Evolutionary conservation across 768 basidiomycete species (phyloP).

Genomic region (Mycena indigotica): DNA sequence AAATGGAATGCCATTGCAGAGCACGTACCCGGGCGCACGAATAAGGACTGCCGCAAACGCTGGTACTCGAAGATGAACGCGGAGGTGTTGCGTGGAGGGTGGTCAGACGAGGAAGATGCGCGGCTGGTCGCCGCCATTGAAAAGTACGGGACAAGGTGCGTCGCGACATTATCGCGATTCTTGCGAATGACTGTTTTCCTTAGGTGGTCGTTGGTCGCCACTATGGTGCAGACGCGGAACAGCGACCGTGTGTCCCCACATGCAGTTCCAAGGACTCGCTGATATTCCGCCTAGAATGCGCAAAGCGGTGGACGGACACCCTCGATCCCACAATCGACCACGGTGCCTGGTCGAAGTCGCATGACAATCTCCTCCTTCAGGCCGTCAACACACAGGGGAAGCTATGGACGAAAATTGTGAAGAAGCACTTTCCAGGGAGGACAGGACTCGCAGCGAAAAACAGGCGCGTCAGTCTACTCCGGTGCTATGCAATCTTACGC

Average conservation of each 20-base stretch:
- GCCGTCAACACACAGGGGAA: too few relatives aligned
- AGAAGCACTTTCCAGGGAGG: too few relatives aligned
- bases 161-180: not conserved
- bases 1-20: not conserved
- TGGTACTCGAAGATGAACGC: slow-evolving; percentile 33
- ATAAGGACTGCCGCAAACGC: slow-evolving; percentile 36
- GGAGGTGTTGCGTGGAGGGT: slow-evolving; percentile 27
- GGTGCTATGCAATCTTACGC: too few relatives aligned
- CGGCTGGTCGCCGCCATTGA: slow-evolving; percentile 26
- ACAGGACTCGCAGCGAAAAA: too few relatives aligned
- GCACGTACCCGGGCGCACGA: slow-evolving; percentile 30
- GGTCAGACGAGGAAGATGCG: slow-evolving; percentile 28
- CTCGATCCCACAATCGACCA: too few relatives aligned
- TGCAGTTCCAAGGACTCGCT: too few relatives aligned
- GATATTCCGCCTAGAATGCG: too few relatives aligned
- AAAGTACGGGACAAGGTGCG: slow-evolving; percentile 27
- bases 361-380: too few relatives aligned
- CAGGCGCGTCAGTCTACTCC: too few relatives aligned
- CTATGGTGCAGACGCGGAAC: slow-evolving; percentile 29
- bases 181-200: not conserved
- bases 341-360: too few relatives aligned
- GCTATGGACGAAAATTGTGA: too few relatives aligned
- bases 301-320: too few relatives aligned
- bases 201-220: slow-evolving; percentile 29
- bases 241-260: slow-evolving; percentile 30